A percentile compares a stretch with the other conserved stretches of the same genome.
phyloP scores from a whole-genome alignment of 202 grass and related monocot genomes.

The Carex arenaria region DNA sequence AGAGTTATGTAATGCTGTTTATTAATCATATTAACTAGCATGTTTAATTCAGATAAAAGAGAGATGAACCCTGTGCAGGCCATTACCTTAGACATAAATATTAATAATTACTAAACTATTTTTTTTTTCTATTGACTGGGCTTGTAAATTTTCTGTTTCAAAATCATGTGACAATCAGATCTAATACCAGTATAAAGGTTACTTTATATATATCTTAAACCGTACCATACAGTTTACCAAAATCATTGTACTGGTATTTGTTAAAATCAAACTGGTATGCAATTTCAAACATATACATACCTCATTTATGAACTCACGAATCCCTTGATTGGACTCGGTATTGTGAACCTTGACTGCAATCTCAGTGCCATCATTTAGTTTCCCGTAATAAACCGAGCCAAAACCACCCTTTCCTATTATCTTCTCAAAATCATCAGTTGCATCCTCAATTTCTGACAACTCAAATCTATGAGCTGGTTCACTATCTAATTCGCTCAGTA shows the following conservation, averaged over 20 bases:
- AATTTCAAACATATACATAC: conserved; percentile 28
- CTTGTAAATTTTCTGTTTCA: no score
- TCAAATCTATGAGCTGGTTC: conserved; percentile 76
- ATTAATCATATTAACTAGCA: background rate
- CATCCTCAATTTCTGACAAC: conserved; percentile 89
- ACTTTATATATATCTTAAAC: no score
- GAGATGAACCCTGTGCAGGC: no score
- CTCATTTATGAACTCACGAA: conserved; percentile 90
- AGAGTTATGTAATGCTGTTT: background rate
- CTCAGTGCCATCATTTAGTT: conserved; percentile 60
- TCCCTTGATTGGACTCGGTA: conserved; percentile 85
- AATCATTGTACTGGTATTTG: background rate
- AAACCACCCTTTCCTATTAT: conserved; percentile 83
- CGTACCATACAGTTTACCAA: no score
- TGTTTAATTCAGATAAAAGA: no score
- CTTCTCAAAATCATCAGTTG: conserved; percentile 66
- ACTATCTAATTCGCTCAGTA: conserved; percentile 58
- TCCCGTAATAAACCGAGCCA: conserved; percentile 90
- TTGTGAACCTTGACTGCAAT: conserved; percentile 95
- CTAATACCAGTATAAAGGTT: no score
- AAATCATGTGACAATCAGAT: no score
- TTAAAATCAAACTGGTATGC: background rate
- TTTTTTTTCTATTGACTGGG: no score
- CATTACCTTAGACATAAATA: no score
- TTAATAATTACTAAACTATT: no score